Percentiles rank a stretch among this genome's conserved stretches.
Conservation (phyloP, 495 filamentous ascomycete species). For the Halenospora varia region DNA sequence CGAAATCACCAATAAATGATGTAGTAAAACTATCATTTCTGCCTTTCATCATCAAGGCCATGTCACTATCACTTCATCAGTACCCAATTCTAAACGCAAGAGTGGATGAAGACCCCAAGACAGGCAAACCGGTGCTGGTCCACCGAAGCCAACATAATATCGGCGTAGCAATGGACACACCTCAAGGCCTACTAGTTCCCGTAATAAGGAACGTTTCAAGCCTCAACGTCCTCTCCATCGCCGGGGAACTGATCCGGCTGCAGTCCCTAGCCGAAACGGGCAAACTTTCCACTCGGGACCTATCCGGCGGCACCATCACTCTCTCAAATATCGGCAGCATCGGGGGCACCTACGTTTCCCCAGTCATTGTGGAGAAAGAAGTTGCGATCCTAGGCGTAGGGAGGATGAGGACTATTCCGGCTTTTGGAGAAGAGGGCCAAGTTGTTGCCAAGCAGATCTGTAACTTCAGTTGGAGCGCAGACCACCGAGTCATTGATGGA, state of each 20-base stretch:
- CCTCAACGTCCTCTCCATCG: constrained; percentile 70
- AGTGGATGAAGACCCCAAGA: constrained; percentile 51
- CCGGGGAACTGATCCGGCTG: constrained; percentile 70
- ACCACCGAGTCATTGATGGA: constrained; percentile 93
- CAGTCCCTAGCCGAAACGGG: constrained; percentile 65
- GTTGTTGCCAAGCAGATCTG: constrained; percentile 62
- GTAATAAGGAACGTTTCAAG: constrained; percentile 81
- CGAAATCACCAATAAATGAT: constrained; percentile 25
- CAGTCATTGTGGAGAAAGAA: constrained; percentile 84
- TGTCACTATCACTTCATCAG: constrained; percentile 74
- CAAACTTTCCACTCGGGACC: constrained; percentile 70
- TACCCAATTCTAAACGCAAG: constrained; percentile 87
- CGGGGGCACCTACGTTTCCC: constrained; percentile 85
- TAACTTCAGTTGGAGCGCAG: constrained; percentile 95
- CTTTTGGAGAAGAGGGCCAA: constrained; percentile 51
- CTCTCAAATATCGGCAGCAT: constrained; percentile 97
- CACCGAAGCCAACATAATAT: constrained; percentile 87
- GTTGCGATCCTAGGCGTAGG: constrained; percentile 92
- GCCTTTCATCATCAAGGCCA: constrained; percentile 93
- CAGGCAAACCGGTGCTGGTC: constrained; percentile 63
- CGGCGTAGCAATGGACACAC: constrained; percentile 93
- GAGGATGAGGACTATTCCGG: constrained; percentile 65
- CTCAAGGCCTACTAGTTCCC: constrained; percentile 85
- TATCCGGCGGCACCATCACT: constrained; percentile 87
- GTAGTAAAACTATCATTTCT: constrained; percentile 73